Evolutionary conservation across 176 grass and related monocot genomes (phyloP).

Genomic region (Typha latifolia): DNA sequence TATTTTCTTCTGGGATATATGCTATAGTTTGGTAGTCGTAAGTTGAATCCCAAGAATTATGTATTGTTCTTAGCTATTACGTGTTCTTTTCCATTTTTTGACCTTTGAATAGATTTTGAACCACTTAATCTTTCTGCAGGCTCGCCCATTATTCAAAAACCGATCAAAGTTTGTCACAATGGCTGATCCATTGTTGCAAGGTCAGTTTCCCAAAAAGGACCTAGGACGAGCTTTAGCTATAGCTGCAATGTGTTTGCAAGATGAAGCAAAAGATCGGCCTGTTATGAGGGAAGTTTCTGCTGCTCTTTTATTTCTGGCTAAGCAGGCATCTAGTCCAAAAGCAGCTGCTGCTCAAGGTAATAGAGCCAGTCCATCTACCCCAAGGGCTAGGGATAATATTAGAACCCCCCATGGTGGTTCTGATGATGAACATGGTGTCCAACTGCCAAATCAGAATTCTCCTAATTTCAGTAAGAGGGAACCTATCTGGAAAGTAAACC

Average conservation of each 20-base stretch:
- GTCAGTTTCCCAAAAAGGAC: conserved; percentile 41
- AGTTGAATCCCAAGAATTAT: too few relatives aligned
- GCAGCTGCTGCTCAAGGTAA: conserved; percentile 5
- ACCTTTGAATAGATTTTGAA: neutral
- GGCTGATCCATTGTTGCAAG: conserved; percentile 51
- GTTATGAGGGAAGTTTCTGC: conserved; percentile 44
- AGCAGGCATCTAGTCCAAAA: conserved; percentile 20
- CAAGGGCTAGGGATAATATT: conserved; percentile 13
- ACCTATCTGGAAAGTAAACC: neutral
- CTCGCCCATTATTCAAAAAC: conserved; percentile 81
- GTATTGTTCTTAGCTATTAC: too few relatives aligned
- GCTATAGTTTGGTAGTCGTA: too few relatives aligned
- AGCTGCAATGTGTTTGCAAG: conserved; percentile 75
- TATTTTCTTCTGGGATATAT: too few relatives aligned
- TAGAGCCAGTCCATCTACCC: conserved; percentile 29
- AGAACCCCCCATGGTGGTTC: neutral
- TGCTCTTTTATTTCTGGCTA: conserved; percentile 67
- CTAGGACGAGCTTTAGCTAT: conserved; percentile 63
- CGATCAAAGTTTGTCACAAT: conserved; percentile 63
- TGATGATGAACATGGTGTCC: conserved; percentile 17
- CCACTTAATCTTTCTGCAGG: conserved; percentile 33
- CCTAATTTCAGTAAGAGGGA: conserved; percentile 3
- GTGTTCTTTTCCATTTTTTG: neutral
- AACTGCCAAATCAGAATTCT: conserved; percentile 23
- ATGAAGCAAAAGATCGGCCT: conserved; percentile 47